Conservation (phyloP, 768 basidiomycete genomes). For the Calocybe indica region DNA sequence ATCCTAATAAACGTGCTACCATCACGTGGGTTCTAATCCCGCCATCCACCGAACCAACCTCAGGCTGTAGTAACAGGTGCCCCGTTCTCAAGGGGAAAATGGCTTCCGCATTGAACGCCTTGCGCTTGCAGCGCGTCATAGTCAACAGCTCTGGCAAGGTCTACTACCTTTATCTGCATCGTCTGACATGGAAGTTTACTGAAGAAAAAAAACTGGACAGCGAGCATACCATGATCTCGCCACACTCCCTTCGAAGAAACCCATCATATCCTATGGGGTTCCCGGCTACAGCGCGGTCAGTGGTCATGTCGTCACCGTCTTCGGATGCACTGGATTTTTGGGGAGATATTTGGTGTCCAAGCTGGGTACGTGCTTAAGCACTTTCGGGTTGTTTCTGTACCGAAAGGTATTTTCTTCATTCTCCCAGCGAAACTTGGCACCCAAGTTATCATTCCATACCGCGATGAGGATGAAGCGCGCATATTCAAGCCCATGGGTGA, state of each 20-base stretch:
- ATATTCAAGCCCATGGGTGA: conserved; percentile 93
- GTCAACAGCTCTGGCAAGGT: conserved; percentile 43
- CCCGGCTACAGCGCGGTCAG: conserved; percentile 83
- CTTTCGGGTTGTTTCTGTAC: conserved; percentile 1
- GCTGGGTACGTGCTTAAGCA: conserved; percentile 54
- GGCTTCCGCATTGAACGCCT: conserved; percentile 37
- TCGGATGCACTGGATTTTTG: conserved; percentile 94
- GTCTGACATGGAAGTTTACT: neutral
- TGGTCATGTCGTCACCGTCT: conserved; percentile 93
- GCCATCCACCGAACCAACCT: conserved; percentile 35
- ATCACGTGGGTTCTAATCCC: conserved; percentile 15
- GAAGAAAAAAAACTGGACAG: conserved; percentile 27
- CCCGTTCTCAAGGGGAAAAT: conserved; percentile 30
- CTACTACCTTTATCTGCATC: neutral
- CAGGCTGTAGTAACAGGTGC: conserved; percentile 9
- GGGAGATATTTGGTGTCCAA: conserved; percentile 93
- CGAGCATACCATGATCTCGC: conserved; percentile 71
- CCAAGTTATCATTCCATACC: conserved; percentile 91
- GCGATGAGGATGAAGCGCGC: conserved; percentile 90
- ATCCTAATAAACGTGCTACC: no score
- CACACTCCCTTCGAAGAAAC: conserved; percentile 52
- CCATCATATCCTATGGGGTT: conserved; percentile 70
- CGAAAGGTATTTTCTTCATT: conserved; percentile 4
- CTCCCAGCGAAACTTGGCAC: conserved; percentile 79
- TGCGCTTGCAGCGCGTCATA: conserved; percentile 47